A percentile compares a stretch with the other conserved stretches of the same genome.
Evolutionary conservation across 2,329 filamentous ascomycete genomes (phyloP).

Genomic region (Neospermospora avenae): DNA sequence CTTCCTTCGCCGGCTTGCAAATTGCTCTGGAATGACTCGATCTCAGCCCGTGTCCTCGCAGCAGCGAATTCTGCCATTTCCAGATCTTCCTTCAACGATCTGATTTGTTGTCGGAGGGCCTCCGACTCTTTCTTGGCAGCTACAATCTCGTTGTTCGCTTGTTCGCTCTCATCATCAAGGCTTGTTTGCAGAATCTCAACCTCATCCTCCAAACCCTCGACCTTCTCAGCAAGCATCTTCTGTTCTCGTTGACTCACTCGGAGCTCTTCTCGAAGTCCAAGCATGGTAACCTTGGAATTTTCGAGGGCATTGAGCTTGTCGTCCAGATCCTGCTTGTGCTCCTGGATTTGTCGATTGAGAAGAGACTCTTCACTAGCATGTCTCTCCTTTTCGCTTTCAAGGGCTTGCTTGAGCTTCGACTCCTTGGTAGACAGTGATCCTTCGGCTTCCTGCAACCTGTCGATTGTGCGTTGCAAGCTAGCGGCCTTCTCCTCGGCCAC

Average conservation of each 20-base stretch:
- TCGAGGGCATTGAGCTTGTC: conserved; percentile 63
- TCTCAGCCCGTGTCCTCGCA: conserved; percentile 31
- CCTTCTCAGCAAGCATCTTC: conserved; percentile 59
- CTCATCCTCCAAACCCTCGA: conserved; percentile 69
- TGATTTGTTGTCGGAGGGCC: conserved; percentile 43
- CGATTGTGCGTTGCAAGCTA: conserved; percentile 67
- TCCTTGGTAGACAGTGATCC: conserved; percentile 67
- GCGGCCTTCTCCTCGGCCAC: conserved; percentile 64
- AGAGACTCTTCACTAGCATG: conserved; percentile 69
- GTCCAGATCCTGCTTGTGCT: conserved; percentile 68
- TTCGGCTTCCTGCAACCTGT: conserved; percentile 65
- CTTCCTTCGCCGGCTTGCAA: conserved; percentile 36
- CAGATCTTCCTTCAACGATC: conserved; percentile 34
- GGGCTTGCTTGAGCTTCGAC: conserved; percentile 61
- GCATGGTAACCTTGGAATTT: conserved; percentile 62
- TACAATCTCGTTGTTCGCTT: conserved; percentile 48
- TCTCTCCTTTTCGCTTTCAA: conserved; percentile 68
- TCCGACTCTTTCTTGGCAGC: conserved; percentile 43
- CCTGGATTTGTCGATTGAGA: conserved; percentile 69
- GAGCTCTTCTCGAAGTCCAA: conserved; percentile 64
- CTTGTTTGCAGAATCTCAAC: conserved; percentile 66
- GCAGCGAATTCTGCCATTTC: conserved; percentile 30
- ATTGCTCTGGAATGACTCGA: conserved; percentile 34
- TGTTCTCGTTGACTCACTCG: conserved; percentile 64
- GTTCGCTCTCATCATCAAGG: conserved; percentile 57